Percentiles rank a stretch among this genome's conserved stretches.
Conservation (phyloP, 306 rosid species). For the Crataegus laevigata region DNA sequence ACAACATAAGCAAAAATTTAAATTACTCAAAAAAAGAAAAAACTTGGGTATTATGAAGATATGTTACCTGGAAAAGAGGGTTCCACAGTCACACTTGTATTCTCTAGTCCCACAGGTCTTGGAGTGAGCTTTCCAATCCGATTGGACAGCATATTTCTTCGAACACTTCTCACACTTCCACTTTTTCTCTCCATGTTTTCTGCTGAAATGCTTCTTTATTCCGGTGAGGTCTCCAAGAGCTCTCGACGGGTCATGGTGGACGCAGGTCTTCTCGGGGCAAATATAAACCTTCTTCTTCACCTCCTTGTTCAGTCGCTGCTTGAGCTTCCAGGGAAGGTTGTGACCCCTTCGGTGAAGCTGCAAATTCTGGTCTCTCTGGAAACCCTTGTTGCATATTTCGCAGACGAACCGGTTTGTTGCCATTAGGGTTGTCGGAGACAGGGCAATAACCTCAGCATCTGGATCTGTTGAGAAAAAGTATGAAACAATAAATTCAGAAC, state of each 20-base stretch:
- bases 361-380: slow-evolving; percentile 92
- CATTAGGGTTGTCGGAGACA: slow-evolving; percentile 90
- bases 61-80: slow-evolving; percentile 77
- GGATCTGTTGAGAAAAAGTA: slow-evolving; percentile 49
- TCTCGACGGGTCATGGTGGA: slow-evolving; percentile 75
- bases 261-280: slow-evolving; percentile 83
- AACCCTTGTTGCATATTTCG: slow-evolving; percentile 95
- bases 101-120: slow-evolving; percentile 96
- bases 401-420: slow-evolving; percentile 86
- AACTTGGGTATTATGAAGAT: background rate
- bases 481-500: background rate
- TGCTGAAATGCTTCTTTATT: slow-evolving; percentile 82
- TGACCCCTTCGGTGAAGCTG: slow-evolving; percentile 93
- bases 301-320: slow-evolving; percentile 68
- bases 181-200: slow-evolving; percentile 95
- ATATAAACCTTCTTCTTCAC: slow-evolving; percentile 77
- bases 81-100: slow-evolving; percentile 92
- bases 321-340: slow-evolving; percentile 88
- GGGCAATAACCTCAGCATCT: slow-evolving; percentile 88
- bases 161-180: slow-evolving; percentile 98
- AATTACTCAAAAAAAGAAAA: background rate
- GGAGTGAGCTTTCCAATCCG: slow-evolving; percentile 96
- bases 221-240: slow-evolving; percentile 97
- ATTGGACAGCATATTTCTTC: slow-evolving; percentile 90
- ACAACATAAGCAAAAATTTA: background rate